Evolutionary conservation across 345 rosid species (phyloP).

Genomic region (Gossypium ekmanianum): DNA sequence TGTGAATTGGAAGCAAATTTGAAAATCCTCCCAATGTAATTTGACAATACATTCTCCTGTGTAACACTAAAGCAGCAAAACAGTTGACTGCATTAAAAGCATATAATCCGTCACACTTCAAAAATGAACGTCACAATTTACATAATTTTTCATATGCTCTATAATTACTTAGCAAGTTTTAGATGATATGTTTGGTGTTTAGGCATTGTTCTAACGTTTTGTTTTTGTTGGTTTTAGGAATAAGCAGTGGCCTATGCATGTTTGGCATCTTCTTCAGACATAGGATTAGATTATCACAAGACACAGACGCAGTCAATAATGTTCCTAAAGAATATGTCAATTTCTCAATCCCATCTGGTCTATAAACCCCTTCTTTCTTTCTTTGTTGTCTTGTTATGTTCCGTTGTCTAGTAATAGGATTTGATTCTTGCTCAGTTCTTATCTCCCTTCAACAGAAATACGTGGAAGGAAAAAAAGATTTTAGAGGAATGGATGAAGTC

Average conservation of each 20-base stretch:
- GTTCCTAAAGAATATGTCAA: background rate
- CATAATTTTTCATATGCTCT: too few species aligned
- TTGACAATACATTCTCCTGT: too few species aligned
- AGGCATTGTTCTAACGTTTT: background rate
- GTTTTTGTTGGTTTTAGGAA: background rate
- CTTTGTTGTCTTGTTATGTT: background rate
- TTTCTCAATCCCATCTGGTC: background rate
- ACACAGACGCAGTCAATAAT: background rate
- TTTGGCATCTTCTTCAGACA: background rate
- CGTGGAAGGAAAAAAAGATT: background rate
- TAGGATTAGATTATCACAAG: background rate
- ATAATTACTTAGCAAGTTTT: too few species aligned
- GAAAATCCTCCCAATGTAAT: too few species aligned
- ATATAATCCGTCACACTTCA: too few species aligned
- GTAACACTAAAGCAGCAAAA: too few species aligned
- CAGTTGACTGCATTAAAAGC: too few species aligned
- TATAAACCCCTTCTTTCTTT: background rate
- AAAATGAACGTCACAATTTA: too few species aligned
- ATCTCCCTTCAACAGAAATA: background rate
- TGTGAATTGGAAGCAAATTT: too few species aligned
- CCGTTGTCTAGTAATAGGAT: constrained; percentile 2
- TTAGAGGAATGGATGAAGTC: too few species aligned
- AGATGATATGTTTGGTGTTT: background rate
- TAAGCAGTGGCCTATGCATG: background rate
- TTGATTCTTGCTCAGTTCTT: background rate